A percentile compares a stretch with the other conserved stretches of the same genome.
Evolutionary conservation across 1,284 basidiomycete genomes (phyloP).

Genomic region (Erythrobasidium hasegawianum): DNA sequence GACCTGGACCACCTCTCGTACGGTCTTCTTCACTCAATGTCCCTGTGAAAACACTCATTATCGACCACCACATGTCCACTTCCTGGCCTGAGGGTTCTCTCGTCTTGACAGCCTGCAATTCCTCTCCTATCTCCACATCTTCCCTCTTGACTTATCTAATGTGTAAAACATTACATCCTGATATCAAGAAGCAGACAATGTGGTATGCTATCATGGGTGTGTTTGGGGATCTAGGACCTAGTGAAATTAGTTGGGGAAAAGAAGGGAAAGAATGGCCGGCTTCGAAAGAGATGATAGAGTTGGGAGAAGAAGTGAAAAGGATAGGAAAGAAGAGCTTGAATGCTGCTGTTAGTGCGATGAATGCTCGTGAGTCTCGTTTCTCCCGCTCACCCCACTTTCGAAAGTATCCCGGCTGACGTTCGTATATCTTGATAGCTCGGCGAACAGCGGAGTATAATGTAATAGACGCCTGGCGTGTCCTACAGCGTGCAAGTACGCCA

Average conservation of each 20-base stretch:
- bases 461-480: slow-evolving; percentile 38
- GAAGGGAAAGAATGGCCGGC: slow-evolving; percentile 37
- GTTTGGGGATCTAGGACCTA: slow-evolving; percentile 41
- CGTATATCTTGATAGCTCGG: no score
- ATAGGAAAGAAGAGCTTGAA: slow-evolving; percentile 39
- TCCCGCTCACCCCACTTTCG: no score
- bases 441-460: slow-evolving; percentile 42
- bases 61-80: slow-evolving; percentile 43
- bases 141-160: slow-evolving; percentile 41
- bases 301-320: slow-evolving; percentile 35
- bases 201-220: slow-evolving; percentile 41
- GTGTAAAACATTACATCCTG: slow-evolving; percentile 33
- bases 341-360: slow-evolving; percentile 40
- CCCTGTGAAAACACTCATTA: slow-evolving; percentile 36
- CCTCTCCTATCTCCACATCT: slow-evolving; percentile 41
- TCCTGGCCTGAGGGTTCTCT: slow-evolving; percentile 34
- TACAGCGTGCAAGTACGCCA: slow-evolving; percentile 33
- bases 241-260: slow-evolving; percentile 38
- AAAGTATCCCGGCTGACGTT: no score
- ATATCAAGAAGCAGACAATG: slow-evolving; percentile 9
- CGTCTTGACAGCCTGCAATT: slow-evolving; percentile 40
- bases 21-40: slow-evolving; percentile 18
- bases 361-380: slow-evolving; percentile 41
- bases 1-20: slow-evolving; percentile 39
- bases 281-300: slow-evolving; percentile 28